These are phyloP conservation scores for Cryptococcus amylolentus DNA, from an alignment of 1,284 basidiomycete genomes.

Conservation along the genomic window DNA sequence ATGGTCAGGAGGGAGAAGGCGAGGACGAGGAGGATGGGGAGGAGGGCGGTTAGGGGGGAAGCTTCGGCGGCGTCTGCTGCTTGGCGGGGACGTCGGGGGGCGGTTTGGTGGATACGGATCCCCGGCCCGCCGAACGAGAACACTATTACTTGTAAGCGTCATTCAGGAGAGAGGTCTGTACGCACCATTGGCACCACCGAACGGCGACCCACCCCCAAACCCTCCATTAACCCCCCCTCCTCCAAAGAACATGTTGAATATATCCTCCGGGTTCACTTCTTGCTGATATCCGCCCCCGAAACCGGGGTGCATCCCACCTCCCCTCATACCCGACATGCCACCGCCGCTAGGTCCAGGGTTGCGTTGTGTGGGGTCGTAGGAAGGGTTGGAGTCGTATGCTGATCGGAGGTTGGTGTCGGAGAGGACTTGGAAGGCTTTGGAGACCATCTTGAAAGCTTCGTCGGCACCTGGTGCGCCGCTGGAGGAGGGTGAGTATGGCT, in stretches of 20 bases:
- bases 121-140: constrained; percentile 57
- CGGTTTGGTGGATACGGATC: constrained; percentile 57
- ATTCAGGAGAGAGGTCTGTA: neutral
- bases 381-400: constrained; percentile 79
- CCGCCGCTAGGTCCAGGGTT: constrained; percentile 61
- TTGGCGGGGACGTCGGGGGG: constrained; percentile 38
- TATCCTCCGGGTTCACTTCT: constrained; percentile 89
- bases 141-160: constrained; percentile 16
- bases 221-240: constrained; percentile 50
- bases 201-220: constrained; percentile 52
- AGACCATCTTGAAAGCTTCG: constrained; percentile 99
- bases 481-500: constrained; percentile 9
- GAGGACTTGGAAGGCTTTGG: constrained; percentile 93
- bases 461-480: constrained; percentile 91
- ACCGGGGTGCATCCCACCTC: constrained; percentile 32
- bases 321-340: constrained; percentile 47
- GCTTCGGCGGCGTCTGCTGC: constrained; percentile 54
- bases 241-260: constrained; percentile 99
- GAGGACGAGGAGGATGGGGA: constrained; percentile 81
- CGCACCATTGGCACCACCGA: constrained; percentile 53
- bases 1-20: constrained; percentile 80
- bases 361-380: constrained; percentile 83
- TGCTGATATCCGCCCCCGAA: constrained; percentile 62
- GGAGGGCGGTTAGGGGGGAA: constrained; percentile 72
- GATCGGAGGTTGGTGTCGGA: constrained; percentile 90